Evolutionary conservation across 2,329 filamentous ascomycete species (phyloP), one percentile per base, ranked within the genome.

Genomic region (Fusarium ramigenum): DNA sequence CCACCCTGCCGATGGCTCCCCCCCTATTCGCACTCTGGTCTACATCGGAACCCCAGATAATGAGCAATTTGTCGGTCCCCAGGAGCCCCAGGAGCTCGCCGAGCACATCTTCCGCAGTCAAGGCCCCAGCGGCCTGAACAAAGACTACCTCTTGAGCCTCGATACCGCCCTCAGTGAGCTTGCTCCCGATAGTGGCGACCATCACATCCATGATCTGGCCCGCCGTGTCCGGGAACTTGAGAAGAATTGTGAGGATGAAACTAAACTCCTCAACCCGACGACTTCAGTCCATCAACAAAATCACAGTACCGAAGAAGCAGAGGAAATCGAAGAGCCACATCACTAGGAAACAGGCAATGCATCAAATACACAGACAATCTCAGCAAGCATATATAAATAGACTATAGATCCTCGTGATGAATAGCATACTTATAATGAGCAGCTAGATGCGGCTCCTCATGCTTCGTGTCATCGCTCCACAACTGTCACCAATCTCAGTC

Each of bases 1-100:
- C 81, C 87, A 95, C 77, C 77, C 82, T n/a, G 80, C 82, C 46
- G 82, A 85, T 71, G 79, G 79, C 32, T 78, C 80, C 19, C 63
- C 79, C 8, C 75, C 82, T 25, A 87, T 90, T 77, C 82, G 80
- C 60, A 87, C 88, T 66, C 89, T 98, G 71, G 94, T 97, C 4
- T 99, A 99, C 82, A 98, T 99, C 79, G 96, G 96, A 28, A 93
- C 97, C 5, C 96, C 96, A 0, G 90, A 92, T 50, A 99, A 99
- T 79, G 92, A 94, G 62, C 96, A 98, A 82, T 99, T 99, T 79
- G 87, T 95, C 42, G 94, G 94, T 0, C 91, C 92, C 1, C 95
- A 97, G 80, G 92, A 96, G 60, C 93, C 93, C 2, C 89, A 94
- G 78, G 81, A 84, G 46, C 87, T 98, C 57, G 95, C 96, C 30